Conservation (phyloP, 768 basidiomycete genomes). For the Rhodocollybia butyracea region DNA sequence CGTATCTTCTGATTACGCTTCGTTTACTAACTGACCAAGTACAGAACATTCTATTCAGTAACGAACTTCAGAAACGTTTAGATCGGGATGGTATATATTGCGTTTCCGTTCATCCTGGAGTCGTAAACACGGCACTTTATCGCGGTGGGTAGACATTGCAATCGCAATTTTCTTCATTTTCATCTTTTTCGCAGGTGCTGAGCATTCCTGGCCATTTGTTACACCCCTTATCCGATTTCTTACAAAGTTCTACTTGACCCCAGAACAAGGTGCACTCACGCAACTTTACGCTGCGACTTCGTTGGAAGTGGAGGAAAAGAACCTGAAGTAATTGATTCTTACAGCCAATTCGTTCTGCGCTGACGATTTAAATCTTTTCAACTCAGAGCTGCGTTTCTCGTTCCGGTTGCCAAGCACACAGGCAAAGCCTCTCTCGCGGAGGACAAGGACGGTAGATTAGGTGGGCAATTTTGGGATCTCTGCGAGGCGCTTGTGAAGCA, state of each 20-base stretch:
- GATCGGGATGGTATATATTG: slow-evolving; percentile 8
- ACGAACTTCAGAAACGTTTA: slow-evolving; percentile 11
- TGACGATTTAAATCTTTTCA: background rate
- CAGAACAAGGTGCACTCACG: slow-evolving; percentile 16
- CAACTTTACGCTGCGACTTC: slow-evolving; percentile 20
- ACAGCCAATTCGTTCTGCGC: background rate
- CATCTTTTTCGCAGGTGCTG: background rate
- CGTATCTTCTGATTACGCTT: no score
- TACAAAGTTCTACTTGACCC: background rate
- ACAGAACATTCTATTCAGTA: slow-evolving; percentile 10
- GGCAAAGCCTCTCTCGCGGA: slow-evolving; percentile 1
- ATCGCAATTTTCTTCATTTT: background rate
- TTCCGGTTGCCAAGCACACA: background rate
- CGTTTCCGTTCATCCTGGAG: slow-evolving; percentile 8
- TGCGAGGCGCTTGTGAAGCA: slow-evolving; percentile 7
- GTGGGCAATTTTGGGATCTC: slow-evolving; percentile 8
- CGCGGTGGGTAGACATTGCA: background rate
- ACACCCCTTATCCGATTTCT: background rate
- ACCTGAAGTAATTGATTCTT: background rate
- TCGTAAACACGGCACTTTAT: background rate
- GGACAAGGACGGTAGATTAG: slow-evolving; percentile 11
- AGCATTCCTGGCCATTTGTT: slow-evolving; percentile 4
- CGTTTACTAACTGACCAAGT: background rate
- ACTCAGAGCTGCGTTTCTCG: slow-evolving; percentile 7
- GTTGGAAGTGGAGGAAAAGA: slow-evolving; percentile 13